Evolutionary conservation across 2,329 filamentous ascomycete species (phyloP), one percentile per base, ranked within the genome.

Genomic region (Venturia oleaginea): DNA sequence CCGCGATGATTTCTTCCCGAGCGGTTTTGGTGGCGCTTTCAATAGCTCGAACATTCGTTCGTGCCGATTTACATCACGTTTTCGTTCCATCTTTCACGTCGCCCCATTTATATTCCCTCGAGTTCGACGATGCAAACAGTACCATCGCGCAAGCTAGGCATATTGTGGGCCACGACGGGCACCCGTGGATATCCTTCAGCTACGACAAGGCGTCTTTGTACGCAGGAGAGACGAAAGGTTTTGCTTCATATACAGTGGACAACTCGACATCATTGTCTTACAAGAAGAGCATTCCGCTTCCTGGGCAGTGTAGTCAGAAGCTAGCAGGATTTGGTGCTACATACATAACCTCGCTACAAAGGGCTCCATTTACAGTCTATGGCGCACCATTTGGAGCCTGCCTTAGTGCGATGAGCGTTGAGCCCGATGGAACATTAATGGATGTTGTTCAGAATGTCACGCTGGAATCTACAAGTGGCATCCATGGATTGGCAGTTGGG

Each of bases 81-180:
- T 94, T 96, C 89, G 86, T 93, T 72, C 91, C 91, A 67, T 96
- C 91, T 64, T 96, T 91, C 91, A 93, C 90, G 67, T 89, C 89
- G 65, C 91, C 91, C 64, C 89, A 90, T 75, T 94, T 96, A 72
- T 94, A 93, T 77, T 95, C 91, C 0, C 87, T 96, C 66, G 85
- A 87, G 67, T 96, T 96, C 73, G 90, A 96, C 77, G 90, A 93
- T 69, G 89, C 92, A 76, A 85, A 84, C 43, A 79, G 92, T 68
- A 87, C 86, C 8, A 77, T 95, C 66, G 83, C 87, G 69, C 77
- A 94, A 71, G 78, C 94, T 72, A 92, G 93, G 79, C 86, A 87
- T 70, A 94, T 90, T 1, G 84, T 94, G 65, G 88, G 90, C 4
- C 77, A 89, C 62, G 88, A 93, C 68, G 90, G 95, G 76, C 90